Conservation (phyloP, 371 early-diverging fungal species). For the Haplosporangium sp. region DNA sequence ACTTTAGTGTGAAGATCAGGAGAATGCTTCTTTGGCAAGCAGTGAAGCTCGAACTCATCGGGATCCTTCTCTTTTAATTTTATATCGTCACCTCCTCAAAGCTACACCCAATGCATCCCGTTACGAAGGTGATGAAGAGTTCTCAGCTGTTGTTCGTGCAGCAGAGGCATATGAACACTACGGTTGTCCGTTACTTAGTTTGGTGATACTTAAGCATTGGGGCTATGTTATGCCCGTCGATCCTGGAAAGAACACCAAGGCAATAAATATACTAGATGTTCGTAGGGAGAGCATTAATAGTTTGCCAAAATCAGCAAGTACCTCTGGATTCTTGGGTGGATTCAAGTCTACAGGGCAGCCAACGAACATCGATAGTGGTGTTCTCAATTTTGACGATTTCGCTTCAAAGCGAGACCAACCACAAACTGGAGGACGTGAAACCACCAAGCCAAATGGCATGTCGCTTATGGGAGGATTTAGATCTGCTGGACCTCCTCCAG, state of each 20-base stretch:
- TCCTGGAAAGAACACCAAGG: conserved; percentile 10
- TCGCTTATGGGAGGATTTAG: conserved; percentile 37
- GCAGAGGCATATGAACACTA: conserved; percentile 78
- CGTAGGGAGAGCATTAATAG: conserved; percentile 31
- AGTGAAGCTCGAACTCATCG: conserved; percentile 24
- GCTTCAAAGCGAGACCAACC: conserved; percentile 12
- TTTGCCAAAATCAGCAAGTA: conserved; percentile 32
- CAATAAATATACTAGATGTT: conserved; percentile 33
- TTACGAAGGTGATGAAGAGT: conserved; percentile 63
- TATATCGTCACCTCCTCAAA: conserved; percentile 78
- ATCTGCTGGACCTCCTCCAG: conserved; percentile 7
- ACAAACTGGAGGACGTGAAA: not conserved
- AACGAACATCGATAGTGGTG: conserved; percentile 18
- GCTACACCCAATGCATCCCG: conserved; percentile 28
- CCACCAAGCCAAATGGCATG: conserved; percentile 25
- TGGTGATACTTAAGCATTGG: conserved; percentile 68
- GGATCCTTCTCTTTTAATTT: conserved; percentile 82
- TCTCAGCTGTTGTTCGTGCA: conserved; percentile 68
- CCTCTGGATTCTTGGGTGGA: conserved; percentile 36
- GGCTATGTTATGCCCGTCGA: conserved; percentile 49
- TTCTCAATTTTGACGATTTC: conserved; percentile 34
- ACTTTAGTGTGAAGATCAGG: conserved; percentile 20
- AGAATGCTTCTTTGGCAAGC: not conserved
- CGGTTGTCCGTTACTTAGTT: conserved; percentile 81
- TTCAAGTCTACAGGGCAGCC: conserved; percentile 4